phyloP scores from a whole-genome alignment of 768 basidiomycete species.

The Naganishia antarctica region DNA sequence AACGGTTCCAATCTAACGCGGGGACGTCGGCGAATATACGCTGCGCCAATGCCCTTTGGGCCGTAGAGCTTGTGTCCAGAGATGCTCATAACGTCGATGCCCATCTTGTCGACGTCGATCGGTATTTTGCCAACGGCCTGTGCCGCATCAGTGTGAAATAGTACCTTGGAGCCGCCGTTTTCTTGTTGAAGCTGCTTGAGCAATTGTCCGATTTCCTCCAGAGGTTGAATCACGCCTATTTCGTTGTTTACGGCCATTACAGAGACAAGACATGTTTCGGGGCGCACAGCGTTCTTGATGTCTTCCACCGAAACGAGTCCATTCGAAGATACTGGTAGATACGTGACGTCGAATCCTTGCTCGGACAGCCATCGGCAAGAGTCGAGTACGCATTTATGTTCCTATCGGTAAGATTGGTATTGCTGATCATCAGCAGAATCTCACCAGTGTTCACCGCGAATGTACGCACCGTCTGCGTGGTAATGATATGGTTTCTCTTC shows the following conservation, averaged over 20 bases:
- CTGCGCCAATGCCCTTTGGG: slow-evolving; percentile 91
- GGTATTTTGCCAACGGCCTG: slow-evolving; percentile 90
- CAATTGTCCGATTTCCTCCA: slow-evolving; percentile 87
- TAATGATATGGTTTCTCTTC: slow-evolving; percentile 88
- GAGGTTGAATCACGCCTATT: slow-evolving; percentile 95
- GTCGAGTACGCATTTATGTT: slow-evolving; percentile 98
- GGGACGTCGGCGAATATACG: slow-evolving; percentile 86
- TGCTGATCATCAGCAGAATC: no score
- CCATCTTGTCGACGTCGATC: slow-evolving; percentile 88
- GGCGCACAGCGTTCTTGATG: slow-evolving; percentile 80
- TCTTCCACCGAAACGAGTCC: slow-evolving; percentile 73
- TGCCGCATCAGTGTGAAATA: slow-evolving; percentile 96
- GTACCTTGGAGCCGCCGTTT: slow-evolving; percentile 61
- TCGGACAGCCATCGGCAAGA: slow-evolving; percentile 92
- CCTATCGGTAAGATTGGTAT: slow-evolving; percentile 53
- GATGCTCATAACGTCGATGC: slow-evolving; percentile 87
- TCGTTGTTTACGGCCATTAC: slow-evolving; percentile 99
- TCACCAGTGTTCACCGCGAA: no score
- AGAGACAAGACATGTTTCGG: slow-evolving; percentile 87
- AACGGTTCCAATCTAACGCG: slow-evolving; percentile 92
- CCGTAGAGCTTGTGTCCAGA: slow-evolving; percentile 98
- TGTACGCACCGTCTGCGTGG: slow-evolving; percentile 88
- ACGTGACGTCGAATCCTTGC: slow-evolving; percentile 96
- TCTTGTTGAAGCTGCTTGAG: slow-evolving; percentile 62
- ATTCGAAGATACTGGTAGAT: slow-evolving; percentile 84